Evolutionary conservation across 1,139 yeast genomes (phyloP).

Genomic region (Lodderomyces beijingensis): DNA sequence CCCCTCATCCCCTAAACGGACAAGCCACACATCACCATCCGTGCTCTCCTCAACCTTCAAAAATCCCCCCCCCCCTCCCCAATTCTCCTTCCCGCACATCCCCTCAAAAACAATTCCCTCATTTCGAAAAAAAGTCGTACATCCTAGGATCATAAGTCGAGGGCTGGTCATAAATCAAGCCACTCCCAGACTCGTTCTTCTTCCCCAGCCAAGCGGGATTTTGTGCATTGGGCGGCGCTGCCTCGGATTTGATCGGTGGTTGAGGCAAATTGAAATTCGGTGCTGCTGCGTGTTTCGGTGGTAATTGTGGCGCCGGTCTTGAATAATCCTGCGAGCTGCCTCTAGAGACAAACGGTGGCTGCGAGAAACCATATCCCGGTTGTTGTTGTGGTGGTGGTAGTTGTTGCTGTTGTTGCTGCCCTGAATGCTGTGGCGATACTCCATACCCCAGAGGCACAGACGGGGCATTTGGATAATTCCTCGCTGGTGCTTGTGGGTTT

Average conservation of each 20-base stretch:
- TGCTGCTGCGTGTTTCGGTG: slow-evolving; percentile 16
- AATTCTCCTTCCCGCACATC: too few relatives aligned
- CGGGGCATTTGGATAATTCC: slow-evolving; percentile 1
- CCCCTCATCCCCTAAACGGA: too few relatives aligned
- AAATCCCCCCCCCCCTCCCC: too few relatives aligned
- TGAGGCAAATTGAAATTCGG: slow-evolving; percentile 3
- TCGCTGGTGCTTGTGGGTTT: not conserved
- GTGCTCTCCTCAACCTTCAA: too few relatives aligned
- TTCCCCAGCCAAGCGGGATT: slow-evolving; percentile 8
- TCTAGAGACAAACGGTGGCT: not conserved
- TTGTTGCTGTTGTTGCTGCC: slow-evolving; percentile 3
- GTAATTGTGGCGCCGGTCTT: slow-evolving; percentile 16
- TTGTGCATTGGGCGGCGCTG: slow-evolving; percentile 5
- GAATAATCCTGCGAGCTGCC: not conserved
- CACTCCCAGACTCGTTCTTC: slow-evolving; percentile 9
- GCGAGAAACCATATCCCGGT: not conserved
- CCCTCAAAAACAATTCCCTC: too few relatives aligned
- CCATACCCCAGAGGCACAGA: too few relatives aligned
- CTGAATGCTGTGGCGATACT: too few relatives aligned
- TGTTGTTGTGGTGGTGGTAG: slow-evolving; percentile 5
- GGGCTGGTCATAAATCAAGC: slow-evolving; percentile 44
- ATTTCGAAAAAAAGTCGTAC: slow-evolving; percentile 37
- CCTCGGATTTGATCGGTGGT: slow-evolving; percentile 3
- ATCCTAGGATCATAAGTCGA: slow-evolving; percentile 46
- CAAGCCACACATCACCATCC: too few relatives aligned